Evolutionary conservation across 129 eudicot species (phyloP).

Genomic region (Gnaphalium uliginosum): DNA sequence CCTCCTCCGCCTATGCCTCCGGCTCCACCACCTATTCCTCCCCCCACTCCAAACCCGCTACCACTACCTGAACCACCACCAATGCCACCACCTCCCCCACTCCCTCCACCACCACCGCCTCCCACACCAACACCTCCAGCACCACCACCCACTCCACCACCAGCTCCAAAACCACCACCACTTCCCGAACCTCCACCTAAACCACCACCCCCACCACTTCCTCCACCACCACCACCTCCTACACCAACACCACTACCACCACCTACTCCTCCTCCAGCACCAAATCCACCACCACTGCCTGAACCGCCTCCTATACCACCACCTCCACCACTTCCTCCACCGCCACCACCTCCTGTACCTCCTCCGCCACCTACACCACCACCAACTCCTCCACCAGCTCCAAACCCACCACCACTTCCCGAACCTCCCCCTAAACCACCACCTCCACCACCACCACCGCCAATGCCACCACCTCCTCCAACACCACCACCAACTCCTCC

Average conservation of each 20-base stretch:
- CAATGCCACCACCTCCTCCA: constrained; percentile 44
- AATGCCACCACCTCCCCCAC: constrained; percentile 52
- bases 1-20: constrained; percentile 48
- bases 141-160: constrained; percentile 54
- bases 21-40: constrained; percentile 40
- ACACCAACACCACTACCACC: constrained; percentile 32
- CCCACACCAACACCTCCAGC: constrained; percentile 52
- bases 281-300: constrained; percentile 32
- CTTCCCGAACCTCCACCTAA: constrained; percentile 40
- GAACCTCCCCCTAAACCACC: constrained; percentile 47
- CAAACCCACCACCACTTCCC: constrained; percentile 41
- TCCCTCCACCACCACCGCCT: constrained; percentile 53
- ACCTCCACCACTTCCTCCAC: constrained; percentile 24
- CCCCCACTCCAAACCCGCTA: constrained; percentile 36
- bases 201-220: constrained; percentile 44
- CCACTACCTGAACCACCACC: constrained; percentile 46
- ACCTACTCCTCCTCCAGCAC: constrained; percentile 32
- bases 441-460: constrained; percentile 53
- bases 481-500: constrained; percentile 51
- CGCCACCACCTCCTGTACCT: constrained; percentile 34
- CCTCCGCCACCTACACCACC: constrained; percentile 44
- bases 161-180: constrained; percentile 40
- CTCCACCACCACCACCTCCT: constrained; percentile 19
- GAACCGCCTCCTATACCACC: constrained; percentile 28
- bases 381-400: constrained; percentile 39